Conservation (phyloP, 176 grass and related monocot genomes). For the Bothriochloa decipiens region DNA sequence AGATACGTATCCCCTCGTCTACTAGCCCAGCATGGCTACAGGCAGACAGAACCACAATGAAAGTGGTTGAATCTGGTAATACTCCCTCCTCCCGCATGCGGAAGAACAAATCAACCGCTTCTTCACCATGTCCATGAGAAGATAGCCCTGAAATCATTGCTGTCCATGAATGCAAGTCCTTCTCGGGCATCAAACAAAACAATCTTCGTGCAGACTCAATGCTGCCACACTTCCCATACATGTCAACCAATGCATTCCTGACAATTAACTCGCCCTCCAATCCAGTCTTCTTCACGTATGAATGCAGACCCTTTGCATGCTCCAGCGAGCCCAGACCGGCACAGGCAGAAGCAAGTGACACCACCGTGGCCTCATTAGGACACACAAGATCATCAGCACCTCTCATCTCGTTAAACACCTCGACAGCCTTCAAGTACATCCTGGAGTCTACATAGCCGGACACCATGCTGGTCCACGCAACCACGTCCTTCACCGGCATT, state of each 20-base stretch:
- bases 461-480: constrained; percentile 59
- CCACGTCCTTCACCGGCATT: constrained; percentile 49
- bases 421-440: constrained; percentile 25
- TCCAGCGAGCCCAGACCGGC: constrained; percentile 54
- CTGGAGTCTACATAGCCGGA: constrained; percentile 33
- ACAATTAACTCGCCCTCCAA: constrained; percentile 54
- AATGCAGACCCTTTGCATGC: constrained; percentile 56
- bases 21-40: constrained; percentile 81
- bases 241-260: constrained; percentile 58
- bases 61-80: constrained; percentile 61
- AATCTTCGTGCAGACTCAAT: constrained; percentile 41
- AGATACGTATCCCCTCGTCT: constrained; percentile 60
- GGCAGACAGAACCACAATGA: constrained; percentile 66
- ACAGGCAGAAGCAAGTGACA: constrained; percentile 49
- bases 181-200: constrained; percentile 54
- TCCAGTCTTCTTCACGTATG: constrained; percentile 51
- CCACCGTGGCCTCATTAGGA: constrained; percentile 52
- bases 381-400: not conserved
- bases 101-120: constrained; percentile 46
- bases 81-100: constrained; percentile 44
- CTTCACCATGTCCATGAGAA: constrained; percentile 57
- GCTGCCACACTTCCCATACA: constrained; percentile 70
- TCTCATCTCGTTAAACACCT: constrained; percentile 55
- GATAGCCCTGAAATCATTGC: constrained; percentile 61
- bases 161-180: constrained; percentile 75